These are phyloP conservation scores for Tetracladium setigerum DNA, from an alignment of 495 filamentous ascomycete genomes.

Conservation along the genomic window DNA sequence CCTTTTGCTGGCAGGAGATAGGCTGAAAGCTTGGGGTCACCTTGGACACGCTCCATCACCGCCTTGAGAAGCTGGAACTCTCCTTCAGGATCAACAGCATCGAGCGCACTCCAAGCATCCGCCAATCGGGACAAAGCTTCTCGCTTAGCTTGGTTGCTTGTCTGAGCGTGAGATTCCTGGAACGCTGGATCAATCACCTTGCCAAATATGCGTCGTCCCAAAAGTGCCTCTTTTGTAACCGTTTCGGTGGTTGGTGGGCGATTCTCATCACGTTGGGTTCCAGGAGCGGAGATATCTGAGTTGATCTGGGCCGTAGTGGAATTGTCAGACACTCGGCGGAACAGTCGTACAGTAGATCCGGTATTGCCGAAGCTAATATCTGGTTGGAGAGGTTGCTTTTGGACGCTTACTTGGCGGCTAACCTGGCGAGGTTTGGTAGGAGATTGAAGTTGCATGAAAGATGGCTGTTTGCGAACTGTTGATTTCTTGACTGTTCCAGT, in stretches of 20 bases:
- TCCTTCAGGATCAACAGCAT: constrained; percentile 85
- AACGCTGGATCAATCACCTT: constrained; percentile 73
- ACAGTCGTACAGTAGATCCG: constrained; percentile 81
- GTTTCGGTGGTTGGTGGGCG: constrained; percentile 30
- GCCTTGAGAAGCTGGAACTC: constrained; percentile 71
- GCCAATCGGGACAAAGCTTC: constrained; percentile 75
- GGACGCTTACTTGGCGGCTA: constrained; percentile 42
- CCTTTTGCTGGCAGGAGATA: constrained; percentile 30
- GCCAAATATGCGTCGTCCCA: constrained; percentile 72
- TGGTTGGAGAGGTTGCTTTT: constrained; percentile 71
- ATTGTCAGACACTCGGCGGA: constrained; percentile 76
- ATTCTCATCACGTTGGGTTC: constrained; percentile 17
- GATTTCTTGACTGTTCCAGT: constrained; percentile 39
- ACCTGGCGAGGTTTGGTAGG: constrained; percentile 28
- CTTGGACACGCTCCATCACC: constrained; percentile 23
- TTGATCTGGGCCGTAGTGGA: constrained; percentile 28
- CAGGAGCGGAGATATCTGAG: constrained; percentile 11
- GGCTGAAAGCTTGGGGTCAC: constrained; percentile 44
- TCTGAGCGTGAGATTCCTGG: constrained; percentile 75
- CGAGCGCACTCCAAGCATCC: constrained; percentile 75
- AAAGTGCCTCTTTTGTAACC: constrained; percentile 68
- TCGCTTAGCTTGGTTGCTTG: constrained; percentile 62
- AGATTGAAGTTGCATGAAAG: constrained; percentile 35
- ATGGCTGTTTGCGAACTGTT: constrained; percentile 46
- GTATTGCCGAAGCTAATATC: constrained; percentile 88